Percentiles rank a stretch among this genome's conserved stretches.
These are phyloP conservation scores for Stipa capillata DNA, from an alignment of 176 grass and related monocot genomes.

Conservation along the genomic window DNA sequence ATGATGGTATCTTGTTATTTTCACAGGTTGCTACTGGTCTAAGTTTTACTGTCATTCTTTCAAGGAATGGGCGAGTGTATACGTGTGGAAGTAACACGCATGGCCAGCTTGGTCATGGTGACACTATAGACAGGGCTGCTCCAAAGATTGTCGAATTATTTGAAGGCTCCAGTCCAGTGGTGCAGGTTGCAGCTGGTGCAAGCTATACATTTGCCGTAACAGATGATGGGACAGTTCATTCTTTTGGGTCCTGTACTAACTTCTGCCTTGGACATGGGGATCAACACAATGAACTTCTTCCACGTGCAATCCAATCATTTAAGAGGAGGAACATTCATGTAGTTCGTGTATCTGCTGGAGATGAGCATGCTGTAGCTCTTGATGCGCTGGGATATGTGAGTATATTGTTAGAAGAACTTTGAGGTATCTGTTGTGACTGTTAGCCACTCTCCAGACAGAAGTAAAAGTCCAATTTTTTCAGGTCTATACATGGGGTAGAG, in stretches of 20 bases:
- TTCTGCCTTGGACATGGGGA: constrained; percentile 95
- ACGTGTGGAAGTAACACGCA: constrained; percentile 93
- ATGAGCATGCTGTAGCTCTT: constrained; percentile 96
- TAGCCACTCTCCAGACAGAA: background rate
- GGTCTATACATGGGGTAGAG: constrained; percentile 99
- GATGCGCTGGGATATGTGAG: constrained; percentile 82
- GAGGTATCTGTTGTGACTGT: background rate
- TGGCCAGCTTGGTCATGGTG: constrained; percentile 95
- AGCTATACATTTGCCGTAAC: constrained; percentile 96
- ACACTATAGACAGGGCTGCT: constrained; percentile 65
- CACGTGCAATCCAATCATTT: constrained; percentile 79
- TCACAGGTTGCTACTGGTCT: constrained; percentile 77
- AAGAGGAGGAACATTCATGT: constrained; percentile 83
- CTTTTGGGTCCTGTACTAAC: constrained; percentile 87
- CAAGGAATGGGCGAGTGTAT: constrained; percentile 61
- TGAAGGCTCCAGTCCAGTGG: constrained; percentile 46
- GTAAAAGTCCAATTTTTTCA: constrained; percentile 33
- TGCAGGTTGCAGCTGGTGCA: constrained; percentile 85
- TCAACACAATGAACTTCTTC: constrained; percentile 86
- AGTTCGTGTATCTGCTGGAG: constrained; percentile 90
- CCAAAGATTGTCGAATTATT: constrained; percentile 63
- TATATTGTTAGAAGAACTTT: background rate
- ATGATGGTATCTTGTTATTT: constrained; percentile 10
- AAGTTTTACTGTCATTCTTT: constrained; percentile 90
- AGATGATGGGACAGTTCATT: constrained; percentile 75